Base-by-base conservation (phyloP, 176 grass and related monocot species). In the Cenchrus americanus region DNA sequence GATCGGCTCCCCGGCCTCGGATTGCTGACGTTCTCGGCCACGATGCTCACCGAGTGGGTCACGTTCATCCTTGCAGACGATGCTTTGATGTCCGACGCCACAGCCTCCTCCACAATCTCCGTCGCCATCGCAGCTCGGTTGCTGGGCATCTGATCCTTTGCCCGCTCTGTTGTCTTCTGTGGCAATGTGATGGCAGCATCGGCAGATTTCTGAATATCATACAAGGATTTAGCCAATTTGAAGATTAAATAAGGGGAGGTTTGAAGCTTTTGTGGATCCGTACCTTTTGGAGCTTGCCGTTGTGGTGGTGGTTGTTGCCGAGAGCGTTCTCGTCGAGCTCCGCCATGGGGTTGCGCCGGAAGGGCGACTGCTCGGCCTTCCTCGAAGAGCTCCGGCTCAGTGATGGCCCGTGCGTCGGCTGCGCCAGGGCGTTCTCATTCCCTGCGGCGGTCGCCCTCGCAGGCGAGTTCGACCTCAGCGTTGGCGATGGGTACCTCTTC, bases 351-450 rank as follows among this genome's bases (percentile, higher is more conserved):
- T 88, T 95, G 78, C 95, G 87, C 8, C 89, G 77, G 49, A 77
- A 87, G 2, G 92, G 92, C 9, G 95, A 95, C 7, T 91, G 76
- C 68, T 98, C 95, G 0, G 90, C 92, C 76, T 95, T 98, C 82
- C 91, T 81, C 1, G 95, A 95, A 10, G 95, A 95, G 82, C 83
- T 96, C 46, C 96, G 80, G 74, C 96, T 96, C 69, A 98, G 87
- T 19, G 87, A 84, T n/a, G 80, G 88, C 7, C 84, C 80, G 67
- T 94, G 92, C 14, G 79, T 13, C 24, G 68, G 17, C 53, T 75
- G 90, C 24, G 4, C 17, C 61, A 62, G 83, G 0, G 32, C 74
- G 23, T 94, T 95, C 78, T 96, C 93, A 37, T 86, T 94, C 26
- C 76, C 87, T 1, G 76, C 62, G 52, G 66, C 67, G 5, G 53